A percentile compares a stretch with the other conserved stretches of the same genome.
Conservation (phyloP, 495 filamentous ascomycete genomes). For the Glarea lozoyensis region DNA sequence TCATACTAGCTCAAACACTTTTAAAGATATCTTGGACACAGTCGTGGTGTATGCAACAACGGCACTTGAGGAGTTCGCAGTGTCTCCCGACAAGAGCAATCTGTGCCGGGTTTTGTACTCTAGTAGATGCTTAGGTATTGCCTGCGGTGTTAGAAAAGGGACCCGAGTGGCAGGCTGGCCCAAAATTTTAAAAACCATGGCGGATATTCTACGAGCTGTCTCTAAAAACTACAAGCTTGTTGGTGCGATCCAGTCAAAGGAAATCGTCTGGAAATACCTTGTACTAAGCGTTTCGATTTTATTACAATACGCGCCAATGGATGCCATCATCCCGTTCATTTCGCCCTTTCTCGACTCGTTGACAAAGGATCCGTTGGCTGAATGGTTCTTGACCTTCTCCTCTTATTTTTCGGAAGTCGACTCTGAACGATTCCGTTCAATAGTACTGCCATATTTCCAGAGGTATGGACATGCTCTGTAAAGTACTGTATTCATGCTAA, state of each 20-base stretch:
- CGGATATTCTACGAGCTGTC: conserved; percentile 42
- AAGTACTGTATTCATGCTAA: neutral
- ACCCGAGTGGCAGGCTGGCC: conserved; percentile 66
- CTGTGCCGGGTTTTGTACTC: conserved; percentile 12
- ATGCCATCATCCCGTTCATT: conserved; percentile 62
- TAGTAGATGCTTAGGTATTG: conserved; percentile 54
- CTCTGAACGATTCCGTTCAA: conserved; percentile 62
- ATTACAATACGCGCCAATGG: conserved; percentile 69
- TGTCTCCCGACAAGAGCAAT: conserved; percentile 1
- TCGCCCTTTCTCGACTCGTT: conserved; percentile 54
- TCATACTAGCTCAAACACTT: conserved; percentile 63
- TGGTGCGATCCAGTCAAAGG: conserved; percentile 30
- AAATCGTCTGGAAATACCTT: conserved; percentile 42
- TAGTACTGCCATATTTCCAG: conserved; percentile 74
- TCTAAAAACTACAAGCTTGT: conserved; percentile 23
- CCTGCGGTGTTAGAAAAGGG: conserved; percentile 69
- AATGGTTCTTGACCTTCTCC: conserved; percentile 76
- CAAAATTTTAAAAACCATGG: conserved; percentile 45
- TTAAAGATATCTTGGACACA: conserved; percentile 49
- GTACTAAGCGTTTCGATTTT: conserved; percentile 58
- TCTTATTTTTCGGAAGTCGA: conserved; percentile 66
- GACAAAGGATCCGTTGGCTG: conserved; percentile 49
- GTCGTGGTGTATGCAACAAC: conserved; percentile 41
- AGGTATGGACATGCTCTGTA: conserved; percentile 35
- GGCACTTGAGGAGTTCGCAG: conserved; percentile 1